Evolutionary conservation across 345 rosid genomes (phyloP), one percentile per base, ranked within the genome.

Genomic region (Sonneratia caseolaris): DNA sequence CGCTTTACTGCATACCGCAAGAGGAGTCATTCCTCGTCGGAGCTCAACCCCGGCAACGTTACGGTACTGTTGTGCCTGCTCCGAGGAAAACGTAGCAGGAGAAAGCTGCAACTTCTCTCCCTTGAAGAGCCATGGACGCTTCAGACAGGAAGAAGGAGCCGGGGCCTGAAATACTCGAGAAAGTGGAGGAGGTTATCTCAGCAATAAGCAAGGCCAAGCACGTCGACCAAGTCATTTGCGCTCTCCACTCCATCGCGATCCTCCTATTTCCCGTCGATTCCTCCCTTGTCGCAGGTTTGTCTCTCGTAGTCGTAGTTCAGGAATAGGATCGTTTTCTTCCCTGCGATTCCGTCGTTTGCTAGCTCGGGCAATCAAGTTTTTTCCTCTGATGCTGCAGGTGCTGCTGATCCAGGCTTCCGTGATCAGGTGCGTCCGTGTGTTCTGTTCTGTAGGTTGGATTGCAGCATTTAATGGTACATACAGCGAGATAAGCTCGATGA

Each of bases 191-290:
- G 79, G 91, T 83, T 64, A 80, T 88, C 66, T 74, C 82, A 24
- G 75, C 81, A 7, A 79, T 92, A 36, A 66, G 73, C 76, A 78
- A 71, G n/a, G 96, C 97, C 62, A 88, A 85, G 78, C 84, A 84
- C 75, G 93, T 85, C 11, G 93, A 89, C 81, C 78, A 86, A 27
- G 96, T 90, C 66, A 84, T 95, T 68, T 84, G 78, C 80, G 73
- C 90, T 77, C 90, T 92, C 77, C 88, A 89, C 76, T 92, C 97
- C 68, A 59, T 95, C 74, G 91, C 96, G 18, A 73, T 78, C 76
- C 85, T 88, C 79, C 83, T 95, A 75, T 90, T 92, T 73, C 96
- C 96, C 38, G 24, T 87, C 62, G 92, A 91, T 69, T 80, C 85
- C 69, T 77, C 87, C 42, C 76, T 78, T 51, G 76, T 91, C 71